Percentiles rank a stretch among this genome's conserved stretches.
phyloP scores from a whole-genome alignment of 352 stramenopile species.

The Globisporangium viniferum region DNA sequence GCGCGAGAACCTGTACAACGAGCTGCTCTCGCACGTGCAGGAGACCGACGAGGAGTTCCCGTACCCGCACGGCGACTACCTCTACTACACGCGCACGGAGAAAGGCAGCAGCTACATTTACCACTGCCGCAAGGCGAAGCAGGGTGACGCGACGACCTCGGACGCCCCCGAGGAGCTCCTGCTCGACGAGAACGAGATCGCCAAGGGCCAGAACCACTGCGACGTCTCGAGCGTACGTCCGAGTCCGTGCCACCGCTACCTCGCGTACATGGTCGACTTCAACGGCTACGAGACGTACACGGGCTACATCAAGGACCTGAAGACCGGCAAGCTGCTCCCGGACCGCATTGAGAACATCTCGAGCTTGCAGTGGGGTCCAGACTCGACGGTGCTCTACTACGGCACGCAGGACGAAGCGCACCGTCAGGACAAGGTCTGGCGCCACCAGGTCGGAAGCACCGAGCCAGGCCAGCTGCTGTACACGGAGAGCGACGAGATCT shows the following conservation, averaged over 20 bases:
- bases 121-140: conserved; percentile 75
- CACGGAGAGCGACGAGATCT: conserved; percentile 94
- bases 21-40: conserved; percentile 90
- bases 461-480: conserved; percentile 89
- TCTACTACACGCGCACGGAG: conserved; percentile 89
- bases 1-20: conserved; percentile 89
- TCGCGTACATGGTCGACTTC: conserved; percentile 95
- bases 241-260: conserved; percentile 88
- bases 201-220: conserved; percentile 82
- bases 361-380: conserved; percentile 89
- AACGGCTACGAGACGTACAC: conserved; percentile 94
- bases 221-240: conserved; percentile 70
- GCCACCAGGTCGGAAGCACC: conserved; percentile 79
- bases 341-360: conserved; percentile 86
- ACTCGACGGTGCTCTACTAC: conserved; percentile 93
- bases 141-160: conserved; percentile 30
- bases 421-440: conserved; percentile 93
- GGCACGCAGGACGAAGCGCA: conserved; percentile 89
- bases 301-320: conserved; percentile 86
- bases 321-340: conserved; percentile 55
- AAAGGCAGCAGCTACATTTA: conserved; percentile 84
- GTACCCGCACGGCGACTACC: conserved; percentile 74
- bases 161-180: conserved; percentile 85
- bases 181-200: conserved; percentile 93
- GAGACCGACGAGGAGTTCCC: conserved; percentile 85